A percentile compares a stretch with the other conserved stretches of the same genome.
Conservation (phyloP, 1,284 basidiomycete species). For the Leucoagaricus sp. region DNA sequence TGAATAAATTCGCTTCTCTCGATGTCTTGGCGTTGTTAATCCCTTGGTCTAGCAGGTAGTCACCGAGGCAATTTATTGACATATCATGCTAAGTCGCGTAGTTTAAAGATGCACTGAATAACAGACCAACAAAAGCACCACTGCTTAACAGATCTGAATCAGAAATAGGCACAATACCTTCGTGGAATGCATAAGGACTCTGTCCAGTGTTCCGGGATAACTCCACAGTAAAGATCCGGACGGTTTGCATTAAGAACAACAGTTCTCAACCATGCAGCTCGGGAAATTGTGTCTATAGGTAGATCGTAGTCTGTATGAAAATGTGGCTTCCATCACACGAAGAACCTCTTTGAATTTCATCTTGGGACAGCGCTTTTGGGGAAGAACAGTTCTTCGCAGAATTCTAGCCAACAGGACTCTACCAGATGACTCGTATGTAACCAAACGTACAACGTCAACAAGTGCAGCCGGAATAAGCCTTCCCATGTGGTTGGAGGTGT, state of each 20-base stretch:
- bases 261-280: not conserved
- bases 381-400: not conserved
- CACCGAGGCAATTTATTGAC: no score
- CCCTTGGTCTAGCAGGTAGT: not conserved
- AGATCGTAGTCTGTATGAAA: not conserved
- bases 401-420: not conserved
- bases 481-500: not conserved
- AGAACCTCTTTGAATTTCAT: not conserved
- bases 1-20: no score
- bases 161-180: not conserved
- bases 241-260: not conserved
- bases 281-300: not conserved
- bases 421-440: not conserved
- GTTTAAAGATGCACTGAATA: no score
- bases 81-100: no score
- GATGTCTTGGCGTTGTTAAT: not conserved
- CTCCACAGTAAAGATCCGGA: constrained; percentile 1
- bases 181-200: not conserved
- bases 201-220: not conserved
- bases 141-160: not conserved
- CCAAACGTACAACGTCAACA: not conserved
- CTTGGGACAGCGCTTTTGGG: not conserved
- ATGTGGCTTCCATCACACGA: not conserved
- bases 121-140: no score
- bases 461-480: not conserved